These are phyloP conservation scores for Zymoseptoria crescenta DNA, from an alignment of 2,329 filamentous ascomycete species.

Conservation along the genomic window DNA sequence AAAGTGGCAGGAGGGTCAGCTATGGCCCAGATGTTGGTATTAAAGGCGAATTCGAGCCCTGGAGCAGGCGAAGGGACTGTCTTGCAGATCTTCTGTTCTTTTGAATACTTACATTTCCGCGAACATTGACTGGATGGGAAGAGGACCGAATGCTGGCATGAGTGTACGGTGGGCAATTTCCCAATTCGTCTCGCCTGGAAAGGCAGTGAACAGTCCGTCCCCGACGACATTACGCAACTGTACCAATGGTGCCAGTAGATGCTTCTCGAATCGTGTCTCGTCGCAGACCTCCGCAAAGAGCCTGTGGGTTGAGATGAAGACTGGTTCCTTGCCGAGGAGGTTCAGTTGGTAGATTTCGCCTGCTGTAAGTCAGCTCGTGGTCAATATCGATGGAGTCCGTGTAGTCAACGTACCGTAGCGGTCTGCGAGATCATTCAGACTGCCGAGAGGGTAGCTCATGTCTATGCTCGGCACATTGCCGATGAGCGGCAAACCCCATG, in stretches of 20 bases:
- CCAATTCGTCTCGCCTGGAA: constrained; percentile 33
- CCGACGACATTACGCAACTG: constrained; percentile 51
- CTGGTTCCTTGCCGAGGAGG: constrained; percentile 2
- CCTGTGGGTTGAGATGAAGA: constrained; percentile 8
- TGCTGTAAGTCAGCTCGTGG: neutral
- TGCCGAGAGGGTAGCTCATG: neutral
- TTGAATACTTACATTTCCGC: neutral
- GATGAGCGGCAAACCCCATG: neutral
- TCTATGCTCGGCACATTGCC: neutral
- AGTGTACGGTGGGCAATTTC: constrained; percentile 34
- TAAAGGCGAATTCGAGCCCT: too few relatives aligned
- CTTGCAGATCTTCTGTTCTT: neutral
- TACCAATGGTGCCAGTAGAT: constrained; percentile 42
- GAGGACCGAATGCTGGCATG: constrained; percentile 40
- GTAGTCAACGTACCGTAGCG: neutral
- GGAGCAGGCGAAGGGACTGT: too few relatives aligned
- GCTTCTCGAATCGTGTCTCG: constrained; percentile 49
- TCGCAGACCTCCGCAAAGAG: constrained; percentile 35
- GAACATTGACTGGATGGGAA: constrained; percentile 40
- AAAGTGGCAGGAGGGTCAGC: too few relatives aligned
- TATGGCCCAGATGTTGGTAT: too few relatives aligned
- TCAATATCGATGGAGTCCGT: neutral
- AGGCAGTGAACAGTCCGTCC: constrained; percentile 36
- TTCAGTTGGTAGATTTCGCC: constrained; percentile 12
- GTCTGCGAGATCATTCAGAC: neutral